phyloP scores from a whole-genome alignment of 2,329 filamentous ascomycete species.

The Leptodontidium sp. region DNA sequence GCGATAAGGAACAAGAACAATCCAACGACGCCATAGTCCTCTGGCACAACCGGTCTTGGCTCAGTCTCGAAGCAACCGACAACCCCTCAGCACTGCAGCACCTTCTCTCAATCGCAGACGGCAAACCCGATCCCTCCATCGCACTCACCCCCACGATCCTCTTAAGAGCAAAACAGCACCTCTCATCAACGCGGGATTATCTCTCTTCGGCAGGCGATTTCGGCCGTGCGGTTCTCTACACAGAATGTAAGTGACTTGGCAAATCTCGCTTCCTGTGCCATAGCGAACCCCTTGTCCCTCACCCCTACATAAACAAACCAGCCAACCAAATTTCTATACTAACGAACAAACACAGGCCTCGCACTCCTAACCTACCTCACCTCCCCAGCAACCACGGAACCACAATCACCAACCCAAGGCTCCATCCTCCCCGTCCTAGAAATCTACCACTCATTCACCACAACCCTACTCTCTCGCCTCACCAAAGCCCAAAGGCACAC shows the following conservation, averaged over 20 bases:
- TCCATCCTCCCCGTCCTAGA: conserved; percentile 61
- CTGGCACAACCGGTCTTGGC: conserved; percentile 45
- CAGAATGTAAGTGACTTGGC: conserved; percentile 57
- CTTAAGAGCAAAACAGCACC: conserved; percentile 61
- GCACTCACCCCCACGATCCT: conserved; percentile 43
- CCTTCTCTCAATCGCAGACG: conserved; percentile 51
- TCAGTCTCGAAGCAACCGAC: conserved; percentile 35
- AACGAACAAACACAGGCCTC: conserved; percentile 45
- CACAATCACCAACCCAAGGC: conserved; percentile 58
- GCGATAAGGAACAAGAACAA: conserved; percentile 44
- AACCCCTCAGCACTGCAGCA: conserved; percentile 48
- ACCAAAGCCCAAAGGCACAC: conserved; percentile 35
- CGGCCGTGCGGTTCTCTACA: conserved; percentile 60
- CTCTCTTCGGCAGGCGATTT: conserved; percentile 59
- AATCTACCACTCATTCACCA: conserved; percentile 52
- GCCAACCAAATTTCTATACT: background rate
- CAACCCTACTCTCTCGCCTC: conserved; percentile 50
- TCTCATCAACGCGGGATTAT: conserved; percentile 63
- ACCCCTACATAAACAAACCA: background rate
- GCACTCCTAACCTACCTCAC: conserved; percentile 73
- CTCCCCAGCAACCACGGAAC: conserved; percentile 48
- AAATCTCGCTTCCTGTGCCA: background rate
- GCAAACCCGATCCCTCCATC: conserved; percentile 45
- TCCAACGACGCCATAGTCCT: conserved; percentile 37
- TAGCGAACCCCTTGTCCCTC: background rate